phyloP scores from a whole-genome alignment of 2,329 filamentous ascomycete genomes.

The Trichoderma cornu-damae region DNA sequence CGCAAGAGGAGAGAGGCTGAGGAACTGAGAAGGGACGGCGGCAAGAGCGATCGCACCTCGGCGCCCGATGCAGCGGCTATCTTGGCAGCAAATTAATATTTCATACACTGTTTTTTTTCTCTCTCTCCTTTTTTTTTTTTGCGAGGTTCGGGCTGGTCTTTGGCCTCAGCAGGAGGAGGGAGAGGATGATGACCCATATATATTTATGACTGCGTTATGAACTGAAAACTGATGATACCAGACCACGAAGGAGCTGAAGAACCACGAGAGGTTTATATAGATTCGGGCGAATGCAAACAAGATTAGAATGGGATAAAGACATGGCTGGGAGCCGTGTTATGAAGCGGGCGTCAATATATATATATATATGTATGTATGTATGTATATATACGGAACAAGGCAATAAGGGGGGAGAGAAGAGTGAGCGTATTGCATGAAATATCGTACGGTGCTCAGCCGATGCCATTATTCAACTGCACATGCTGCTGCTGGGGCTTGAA shows the following conservation, averaged over 20 bases:
- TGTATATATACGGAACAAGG: background rate
- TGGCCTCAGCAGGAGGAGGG: background rate
- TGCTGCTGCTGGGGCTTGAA: background rate
- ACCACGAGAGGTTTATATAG: background rate
- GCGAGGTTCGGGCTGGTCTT: conserved; percentile 2
- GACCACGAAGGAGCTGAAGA: background rate
- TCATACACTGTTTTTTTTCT: too few species aligned
- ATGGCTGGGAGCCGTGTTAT: background rate
- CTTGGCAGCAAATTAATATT: conserved; percentile 48
- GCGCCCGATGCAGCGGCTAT: conserved; percentile 53
- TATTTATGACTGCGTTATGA: conserved; percentile 12
- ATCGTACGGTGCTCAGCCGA: conserved; percentile 8
- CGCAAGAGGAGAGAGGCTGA: conserved; percentile 41
- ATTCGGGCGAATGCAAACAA: background rate
- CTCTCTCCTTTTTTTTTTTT: conserved; percentile 2
- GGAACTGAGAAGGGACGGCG: conserved; percentile 39
- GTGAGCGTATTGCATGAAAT: background rate
- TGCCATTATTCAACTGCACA: background rate
- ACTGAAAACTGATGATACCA: conserved; percentile 11
- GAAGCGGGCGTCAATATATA: background rate
- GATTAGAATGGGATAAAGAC: background rate
- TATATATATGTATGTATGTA: background rate
- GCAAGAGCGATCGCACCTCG: conserved; percentile 42
- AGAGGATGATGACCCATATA: background rate
- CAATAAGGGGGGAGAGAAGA: background rate